Conservation (phyloP, 345 rosid genomes). For the Moringa oleifera region DNA sequence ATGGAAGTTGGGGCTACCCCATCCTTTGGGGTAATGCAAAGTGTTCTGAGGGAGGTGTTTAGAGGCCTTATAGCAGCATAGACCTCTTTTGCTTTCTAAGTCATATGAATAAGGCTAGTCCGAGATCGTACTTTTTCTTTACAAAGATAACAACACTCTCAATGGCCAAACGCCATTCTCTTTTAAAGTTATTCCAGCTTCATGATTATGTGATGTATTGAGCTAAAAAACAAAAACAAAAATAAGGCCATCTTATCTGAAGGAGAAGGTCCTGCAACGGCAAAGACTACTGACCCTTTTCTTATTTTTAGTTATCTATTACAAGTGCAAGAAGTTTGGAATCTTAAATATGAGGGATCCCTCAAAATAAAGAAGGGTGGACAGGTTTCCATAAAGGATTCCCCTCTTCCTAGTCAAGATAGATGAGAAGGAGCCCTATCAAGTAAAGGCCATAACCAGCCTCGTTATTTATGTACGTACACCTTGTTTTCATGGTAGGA, state of each 20-base stretch:
- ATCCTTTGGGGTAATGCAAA: constrained; percentile 5
- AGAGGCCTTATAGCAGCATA: constrained; percentile 8
- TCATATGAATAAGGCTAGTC: background rate
- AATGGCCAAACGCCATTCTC: constrained; percentile 5
- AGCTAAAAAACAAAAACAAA: constrained; percentile 3
- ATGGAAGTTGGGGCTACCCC: background rate
- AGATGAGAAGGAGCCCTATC: constrained; percentile 6
- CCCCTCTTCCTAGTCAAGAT: constrained; percentile 12
- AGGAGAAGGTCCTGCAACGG: constrained; percentile 7
- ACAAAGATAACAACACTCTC: constrained; percentile 5
- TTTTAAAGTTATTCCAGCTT: constrained; percentile 6
- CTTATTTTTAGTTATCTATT: constrained; percentile 7
- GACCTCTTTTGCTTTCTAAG: constrained; percentile 2
- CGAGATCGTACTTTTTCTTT: background rate
- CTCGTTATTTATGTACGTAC: no score
- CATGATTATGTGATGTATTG: background rate
- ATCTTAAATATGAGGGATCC: constrained; percentile 2
- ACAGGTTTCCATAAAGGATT: constrained; percentile 3
- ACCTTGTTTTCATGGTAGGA: no score
- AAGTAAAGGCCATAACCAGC: no score
- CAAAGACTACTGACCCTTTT: constrained; percentile 10
- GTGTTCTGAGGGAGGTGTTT: constrained; percentile 13
- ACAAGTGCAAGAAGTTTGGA: background rate
- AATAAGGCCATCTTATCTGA: background rate
- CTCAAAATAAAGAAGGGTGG: constrained; percentile 9